phyloP scores from a whole-genome alignment of 768 basidiomycete genomes.

The Fomitopsis serialis region DNA sequence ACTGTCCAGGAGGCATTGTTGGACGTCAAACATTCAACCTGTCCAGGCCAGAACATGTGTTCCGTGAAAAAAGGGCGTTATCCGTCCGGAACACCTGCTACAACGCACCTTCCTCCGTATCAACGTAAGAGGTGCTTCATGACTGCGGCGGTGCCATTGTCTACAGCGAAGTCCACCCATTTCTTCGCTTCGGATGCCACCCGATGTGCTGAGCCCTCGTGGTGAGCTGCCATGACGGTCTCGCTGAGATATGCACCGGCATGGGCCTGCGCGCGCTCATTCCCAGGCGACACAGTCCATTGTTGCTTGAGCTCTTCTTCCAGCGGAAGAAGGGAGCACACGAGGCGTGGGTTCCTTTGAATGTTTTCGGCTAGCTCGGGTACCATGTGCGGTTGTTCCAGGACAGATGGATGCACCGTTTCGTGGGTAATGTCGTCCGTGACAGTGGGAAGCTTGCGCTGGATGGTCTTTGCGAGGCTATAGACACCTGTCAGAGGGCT shows the following conservation, averaged over 20 bases:
- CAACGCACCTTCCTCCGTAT: not conserved
- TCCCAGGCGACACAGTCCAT: constrained; percentile 28
- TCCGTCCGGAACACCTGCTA: not conserved
- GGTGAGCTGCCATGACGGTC: not conserved
- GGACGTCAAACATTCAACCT: too few relatives aligned
- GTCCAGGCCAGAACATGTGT: too few relatives aligned
- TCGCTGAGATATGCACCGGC: not conserved
- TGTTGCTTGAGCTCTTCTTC: constrained; percentile 43
- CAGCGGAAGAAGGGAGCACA: constrained; percentile 41
- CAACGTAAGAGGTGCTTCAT: not conserved
- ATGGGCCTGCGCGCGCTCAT: not conserved
- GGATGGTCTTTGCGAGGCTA: constrained; percentile 34
- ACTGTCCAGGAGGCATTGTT: too few relatives aligned
- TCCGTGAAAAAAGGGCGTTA: too few relatives aligned
- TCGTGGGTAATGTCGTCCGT: constrained; percentile 48
- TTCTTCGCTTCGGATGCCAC: not conserved
- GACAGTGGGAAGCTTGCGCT: constrained; percentile 43
- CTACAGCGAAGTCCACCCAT: not conserved
- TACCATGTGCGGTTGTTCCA: constrained; percentile 33
- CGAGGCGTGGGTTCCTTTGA: constrained; percentile 36
- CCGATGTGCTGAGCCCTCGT: not conserved
- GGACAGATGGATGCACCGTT: constrained; percentile 55
- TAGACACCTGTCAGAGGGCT: constrained; percentile 47
- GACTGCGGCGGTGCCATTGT: not conserved
- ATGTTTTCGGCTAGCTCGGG: constrained; percentile 32